Base-by-base conservation (phyloP, 176 grass and related monocot genomes). In the Carex parvula region DNA sequence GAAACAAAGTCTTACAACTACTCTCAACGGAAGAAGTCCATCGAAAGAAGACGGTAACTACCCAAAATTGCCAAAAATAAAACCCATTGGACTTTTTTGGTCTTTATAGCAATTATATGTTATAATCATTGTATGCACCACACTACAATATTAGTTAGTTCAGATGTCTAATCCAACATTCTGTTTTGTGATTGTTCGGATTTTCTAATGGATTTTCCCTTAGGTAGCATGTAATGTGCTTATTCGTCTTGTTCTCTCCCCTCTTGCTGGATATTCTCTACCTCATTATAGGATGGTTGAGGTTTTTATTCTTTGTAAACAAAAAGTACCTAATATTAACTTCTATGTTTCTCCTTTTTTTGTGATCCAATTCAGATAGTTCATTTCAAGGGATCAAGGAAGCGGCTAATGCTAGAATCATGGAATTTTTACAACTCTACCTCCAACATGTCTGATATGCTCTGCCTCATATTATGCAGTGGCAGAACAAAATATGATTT, bases 381-480 rank as follows among this genome's bases (percentile, higher is more conserved):
- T 24, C 96, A 99, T 90, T 99, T 95, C 81, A 95, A 95, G 85
- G 93, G 96, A 22, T 99, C 96, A 84, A 92, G 96, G 62, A 99
- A 99, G 79, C 88, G 91, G 44, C 90, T 95, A 70, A 99, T 94
- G 96, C 70, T 95, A 54, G 89, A 92, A 85, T 90, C 93, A 79
- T 99, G 96, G 91, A 89, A 91, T 46, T 94, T 91, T 73, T 99
- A 88, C 83, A 95, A 93, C 63, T 90, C 89, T 67, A 95, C 91
- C 60, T 89, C 86, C 48, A 84, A 79, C 35, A 60, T 93, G 32
- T 82, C 93, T 84, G 70, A 95, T 86, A 99, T 89, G 91, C 30
- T 99, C 44, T 99, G 91, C 76, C 90, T 95, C 55, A 88, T 99
- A 66, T 87, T 94, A 79, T 90, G 78, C 68, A 99, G 93, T 84